Percentiles rank a stretch among this genome's conserved stretches.
phyloP scores from a whole-genome alignment of 2,329 filamentous ascomycete species.

The Thermoascus crustaceus region DNA sequence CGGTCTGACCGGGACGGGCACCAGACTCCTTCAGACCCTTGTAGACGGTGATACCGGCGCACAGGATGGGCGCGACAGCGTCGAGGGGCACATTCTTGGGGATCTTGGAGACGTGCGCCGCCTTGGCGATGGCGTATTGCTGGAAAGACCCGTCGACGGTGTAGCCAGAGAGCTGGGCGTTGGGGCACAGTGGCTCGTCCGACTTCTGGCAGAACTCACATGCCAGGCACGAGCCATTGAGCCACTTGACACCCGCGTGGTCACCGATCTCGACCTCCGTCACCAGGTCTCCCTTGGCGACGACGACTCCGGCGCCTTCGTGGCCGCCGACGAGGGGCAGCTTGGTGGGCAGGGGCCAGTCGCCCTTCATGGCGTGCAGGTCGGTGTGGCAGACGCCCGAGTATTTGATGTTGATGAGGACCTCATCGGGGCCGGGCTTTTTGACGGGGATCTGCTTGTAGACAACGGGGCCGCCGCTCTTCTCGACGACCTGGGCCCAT shows the following conservation, averaged over 20 bases:
- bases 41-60: slow-evolving; percentile 82
- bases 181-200: slow-evolving; percentile 75
- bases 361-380: slow-evolving; percentile 71
- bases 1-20: slow-evolving; percentile 62
- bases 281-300: slow-evolving; percentile 69
- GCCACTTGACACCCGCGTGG: slow-evolving; percentile 81
- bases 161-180: slow-evolving; percentile 74
- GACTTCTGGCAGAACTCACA: slow-evolving; percentile 75
- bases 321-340: slow-evolving; percentile 77
- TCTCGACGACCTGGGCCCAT: slow-evolving; percentile 86
- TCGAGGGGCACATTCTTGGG: slow-evolving; percentile 69
- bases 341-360: slow-evolving; percentile 81
- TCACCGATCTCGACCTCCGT: slow-evolving; percentile 73
- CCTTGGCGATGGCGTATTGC: slow-evolving; percentile 82
- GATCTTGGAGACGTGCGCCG: slow-evolving; percentile 73
- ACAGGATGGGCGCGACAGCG: slow-evolving; percentile 69
- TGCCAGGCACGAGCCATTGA: slow-evolving; percentile 75
- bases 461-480: slow-evolving; percentile 60
- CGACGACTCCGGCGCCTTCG: slow-evolving; percentile 72
- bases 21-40: slow-evolving; percentile 81
- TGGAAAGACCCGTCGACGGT: slow-evolving; percentile 91
- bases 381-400: slow-evolving; percentile 89
- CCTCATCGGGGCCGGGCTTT: slow-evolving; percentile 77
- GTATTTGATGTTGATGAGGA: slow-evolving; percentile 85
- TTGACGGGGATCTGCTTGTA: slow-evolving; percentile 61